Evolutionary conservation across 176 grass and related monocot species (phyloP).

Genomic region (Cenchrus americanus): DNA sequence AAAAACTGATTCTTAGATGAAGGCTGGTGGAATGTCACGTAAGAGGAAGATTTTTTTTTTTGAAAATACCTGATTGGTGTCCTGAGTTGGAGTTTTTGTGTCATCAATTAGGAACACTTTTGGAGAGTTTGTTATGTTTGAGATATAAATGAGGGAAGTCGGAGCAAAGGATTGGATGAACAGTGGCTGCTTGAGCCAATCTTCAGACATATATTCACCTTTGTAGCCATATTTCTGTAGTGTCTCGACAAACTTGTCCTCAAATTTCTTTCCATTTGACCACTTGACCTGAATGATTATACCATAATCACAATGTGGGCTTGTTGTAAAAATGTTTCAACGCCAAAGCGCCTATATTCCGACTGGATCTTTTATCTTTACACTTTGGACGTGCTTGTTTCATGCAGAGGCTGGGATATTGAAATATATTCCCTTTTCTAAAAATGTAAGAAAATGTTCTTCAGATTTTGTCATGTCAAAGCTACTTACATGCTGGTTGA

Average conservation of each 20-base stretch:
- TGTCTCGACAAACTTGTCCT: conserved; percentile 60
- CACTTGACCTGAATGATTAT: conserved; percentile 75
- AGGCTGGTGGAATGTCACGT: too few relatives aligned
- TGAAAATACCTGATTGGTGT: conserved; percentile 92
- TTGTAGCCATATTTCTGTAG: conserved; percentile 73
- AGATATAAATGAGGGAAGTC: conserved; percentile 71
- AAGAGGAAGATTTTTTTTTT: too few relatives aligned
- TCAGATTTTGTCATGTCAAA: neutral
- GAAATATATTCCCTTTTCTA: too few relatives aligned
- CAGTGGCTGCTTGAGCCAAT: conserved; percentile 67
- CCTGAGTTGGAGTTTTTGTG: conserved; percentile 62
- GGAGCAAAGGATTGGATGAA: conserved; percentile 83
- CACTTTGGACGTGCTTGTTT: too few relatives aligned
- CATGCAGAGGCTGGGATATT: too few relatives aligned
- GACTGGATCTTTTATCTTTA: too few relatives aligned
- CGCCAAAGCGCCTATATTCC: too few relatives aligned
- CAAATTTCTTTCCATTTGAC: conserved; percentile 70
- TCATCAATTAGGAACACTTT: conserved; percentile 76
- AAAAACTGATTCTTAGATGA: conserved; percentile 4
- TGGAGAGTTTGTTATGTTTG: conserved; percentile 72
- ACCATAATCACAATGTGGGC: neutral
- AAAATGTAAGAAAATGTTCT: neutral
- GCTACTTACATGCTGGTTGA: conserved; percentile 74
- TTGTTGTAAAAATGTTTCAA: neutral
- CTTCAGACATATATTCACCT: conserved; percentile 69